These are phyloP conservation scores for Tuber melanosporum DNA, from an alignment of 495 filamentous ascomycete genomes.

Conservation along the genomic window DNA sequence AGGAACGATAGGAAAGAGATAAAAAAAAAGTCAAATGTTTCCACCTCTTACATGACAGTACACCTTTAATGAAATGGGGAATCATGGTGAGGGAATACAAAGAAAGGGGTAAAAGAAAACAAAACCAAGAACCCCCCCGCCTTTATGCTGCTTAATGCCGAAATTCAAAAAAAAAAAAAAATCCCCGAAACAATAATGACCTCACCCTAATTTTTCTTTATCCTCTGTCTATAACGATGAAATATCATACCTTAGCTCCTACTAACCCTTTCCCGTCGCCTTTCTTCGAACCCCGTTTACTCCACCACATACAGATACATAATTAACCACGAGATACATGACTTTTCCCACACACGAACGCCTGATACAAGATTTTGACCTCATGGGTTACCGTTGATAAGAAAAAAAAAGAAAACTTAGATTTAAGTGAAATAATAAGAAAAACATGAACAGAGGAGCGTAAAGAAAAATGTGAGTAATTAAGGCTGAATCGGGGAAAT, in stretches of 20 bases:
- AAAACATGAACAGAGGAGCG: constrained; percentile 27
- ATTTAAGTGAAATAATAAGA: constrained; percentile 3
- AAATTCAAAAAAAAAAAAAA: constrained; percentile 30
- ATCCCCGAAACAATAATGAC: constrained; percentile 36
- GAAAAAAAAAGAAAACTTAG: constrained; percentile 14
- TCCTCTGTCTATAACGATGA: constrained; percentile 36
- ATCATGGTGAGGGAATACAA: constrained; percentile 1
- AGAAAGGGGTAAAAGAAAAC: constrained; percentile 12
- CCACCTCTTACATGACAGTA: background rate
- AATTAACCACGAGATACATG: constrained; percentile 29
- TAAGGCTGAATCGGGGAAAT: constrained; percentile 25
- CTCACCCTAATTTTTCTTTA: constrained; percentile 37
- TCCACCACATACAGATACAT: constrained; percentile 27
- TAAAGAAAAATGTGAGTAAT: constrained; percentile 12
- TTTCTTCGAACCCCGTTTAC: constrained; percentile 7
- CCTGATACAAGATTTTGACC: constrained; percentile 38
- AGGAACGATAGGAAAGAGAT: constrained; percentile 6
- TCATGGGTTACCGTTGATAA: constrained; percentile 20
- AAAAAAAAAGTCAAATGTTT: background rate
- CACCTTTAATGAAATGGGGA: constrained; percentile 2
- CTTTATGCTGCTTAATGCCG: constrained; percentile 31
- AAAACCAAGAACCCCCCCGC: constrained; percentile 20
- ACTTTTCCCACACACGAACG: constrained; percentile 34
- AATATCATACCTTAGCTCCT: constrained; percentile 20
- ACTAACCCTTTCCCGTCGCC: constrained; percentile 4